Percentiles rank a stretch among this genome's conserved stretches.
phyloP scores from a whole-genome alignment of 2,329 filamentous ascomycete species.

The Pyrenophora seminiperda region DNA sequence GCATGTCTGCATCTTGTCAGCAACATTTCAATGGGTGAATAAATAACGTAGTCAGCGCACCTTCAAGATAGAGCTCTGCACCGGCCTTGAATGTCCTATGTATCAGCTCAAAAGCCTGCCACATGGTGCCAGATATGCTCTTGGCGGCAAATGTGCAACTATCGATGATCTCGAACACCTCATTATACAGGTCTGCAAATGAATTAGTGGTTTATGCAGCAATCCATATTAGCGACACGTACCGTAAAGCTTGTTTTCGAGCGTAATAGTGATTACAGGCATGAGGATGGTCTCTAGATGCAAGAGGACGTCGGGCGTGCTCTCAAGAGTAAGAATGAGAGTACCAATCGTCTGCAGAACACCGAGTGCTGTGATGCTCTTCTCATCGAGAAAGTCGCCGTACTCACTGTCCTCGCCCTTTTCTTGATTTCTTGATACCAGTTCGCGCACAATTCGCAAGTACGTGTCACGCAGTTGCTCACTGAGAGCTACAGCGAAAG shows the following conservation, averaged over 20 bases:
- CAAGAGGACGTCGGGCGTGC: slow-evolving; percentile 90
- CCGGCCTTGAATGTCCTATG: slow-evolving; percentile 97
- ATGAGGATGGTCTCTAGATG: slow-evolving; percentile 96
- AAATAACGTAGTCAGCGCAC: slow-evolving; percentile 28
- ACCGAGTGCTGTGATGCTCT: slow-evolving; percentile 95
- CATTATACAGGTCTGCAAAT: slow-evolving; percentile 82
- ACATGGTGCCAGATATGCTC: slow-evolving; percentile 94
- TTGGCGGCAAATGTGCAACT: slow-evolving; percentile 99
- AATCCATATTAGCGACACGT: slow-evolving; percentile 33
- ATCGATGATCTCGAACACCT: slow-evolving; percentile 98
- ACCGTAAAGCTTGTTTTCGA: slow-evolving; percentile 97
- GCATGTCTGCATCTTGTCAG: slow-evolving; percentile 70
- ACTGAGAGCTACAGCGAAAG: slow-evolving; percentile 93
- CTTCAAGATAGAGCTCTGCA: slow-evolving; percentile 92
- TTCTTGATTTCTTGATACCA: slow-evolving; percentile 81
- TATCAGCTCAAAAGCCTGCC: slow-evolving; percentile 96
- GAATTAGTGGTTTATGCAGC: slow-evolving; percentile 24
- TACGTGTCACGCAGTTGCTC: slow-evolving; percentile 97
- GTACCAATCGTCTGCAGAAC: slow-evolving; percentile 98
- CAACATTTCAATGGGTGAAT: neutral
- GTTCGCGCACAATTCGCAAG: slow-evolving; percentile 86
- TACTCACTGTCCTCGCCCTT: slow-evolving; percentile 78
- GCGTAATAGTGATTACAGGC: slow-evolving; percentile 93
- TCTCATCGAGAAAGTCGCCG: slow-evolving; percentile 93
- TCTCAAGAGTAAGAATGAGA: slow-evolving; percentile 93